A percentile compares a stretch with the other conserved stretches of the same genome.
Conservation (phyloP, 148 eudicot genomes). For the Cornus controversa region DNA sequence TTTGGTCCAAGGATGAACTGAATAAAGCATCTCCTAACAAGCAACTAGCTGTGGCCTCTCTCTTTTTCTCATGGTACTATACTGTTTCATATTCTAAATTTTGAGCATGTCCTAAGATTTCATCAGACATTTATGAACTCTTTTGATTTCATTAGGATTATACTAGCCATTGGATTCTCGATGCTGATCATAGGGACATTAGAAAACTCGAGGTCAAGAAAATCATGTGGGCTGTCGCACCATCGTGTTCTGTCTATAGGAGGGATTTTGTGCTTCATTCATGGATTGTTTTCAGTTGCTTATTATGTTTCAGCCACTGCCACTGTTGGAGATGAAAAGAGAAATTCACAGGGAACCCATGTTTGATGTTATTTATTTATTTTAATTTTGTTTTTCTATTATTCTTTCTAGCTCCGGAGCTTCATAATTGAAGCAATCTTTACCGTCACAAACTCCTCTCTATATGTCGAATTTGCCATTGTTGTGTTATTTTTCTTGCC, state of each 20-base stretch:
- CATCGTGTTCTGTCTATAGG: constrained; percentile 45
- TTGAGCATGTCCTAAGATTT: neutral
- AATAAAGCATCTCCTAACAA: constrained; percentile 57
- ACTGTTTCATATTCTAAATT: neutral
- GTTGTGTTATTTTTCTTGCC: neutral
- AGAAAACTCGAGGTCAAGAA: constrained; percentile 47
- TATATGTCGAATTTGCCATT: neutral
- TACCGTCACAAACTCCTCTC: neutral
- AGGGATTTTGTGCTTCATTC: constrained; percentile 61
- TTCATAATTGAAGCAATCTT: too few relatives aligned
- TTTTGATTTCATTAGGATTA: constrained; percentile 34
- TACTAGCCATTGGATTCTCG: constrained; percentile 59
- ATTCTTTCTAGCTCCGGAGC: too few relatives aligned
- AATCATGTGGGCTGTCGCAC: constrained; percentile 49
- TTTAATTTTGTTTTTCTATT: too few relatives aligned
- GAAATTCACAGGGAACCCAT: constrained; percentile 22
- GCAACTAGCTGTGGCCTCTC: constrained; percentile 67
- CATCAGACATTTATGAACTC: too few relatives aligned
- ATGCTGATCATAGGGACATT: constrained; percentile 44
- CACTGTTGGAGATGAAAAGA: constrained; percentile 25
- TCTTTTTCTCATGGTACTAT: constrained; percentile 63
- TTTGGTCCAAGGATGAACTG: constrained; percentile 59
- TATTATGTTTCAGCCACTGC: constrained; percentile 46
- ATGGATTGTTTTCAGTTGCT: constrained; percentile 45
- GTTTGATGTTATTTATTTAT: neutral